Conservation (phyloP, 495 filamentous ascomycete genomes). For the Neohortaea acidophila region DNA sequence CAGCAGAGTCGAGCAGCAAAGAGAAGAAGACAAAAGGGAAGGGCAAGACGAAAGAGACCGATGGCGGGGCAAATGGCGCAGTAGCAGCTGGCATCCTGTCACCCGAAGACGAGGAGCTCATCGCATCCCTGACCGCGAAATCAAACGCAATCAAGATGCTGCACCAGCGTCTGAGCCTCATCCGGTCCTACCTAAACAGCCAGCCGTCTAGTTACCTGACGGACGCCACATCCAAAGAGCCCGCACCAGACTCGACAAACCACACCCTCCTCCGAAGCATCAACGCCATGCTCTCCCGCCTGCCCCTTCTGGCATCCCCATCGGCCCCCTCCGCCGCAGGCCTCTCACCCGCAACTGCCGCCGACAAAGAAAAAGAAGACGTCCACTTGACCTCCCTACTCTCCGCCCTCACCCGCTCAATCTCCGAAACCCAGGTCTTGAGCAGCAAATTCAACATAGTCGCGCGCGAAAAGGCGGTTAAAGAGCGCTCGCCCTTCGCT, state of each 20-base stretch:
- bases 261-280: slow-evolving; percentile 43
- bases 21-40: slow-evolving; percentile 28
- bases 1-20: slow-evolving; percentile 18
- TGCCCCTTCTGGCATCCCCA: slow-evolving; percentile 37
- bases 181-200: slow-evolving; percentile 63
- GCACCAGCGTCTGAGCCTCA: slow-evolving; percentile 64
- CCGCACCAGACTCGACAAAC: slow-evolving; percentile 20
- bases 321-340: slow-evolving; percentile 3
- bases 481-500: neutral
- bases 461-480: slow-evolving; percentile 31
- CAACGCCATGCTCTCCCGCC: slow-evolving; percentile 37
- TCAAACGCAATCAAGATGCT: slow-evolving; percentile 86
- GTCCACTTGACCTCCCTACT: slow-evolving; percentile 60
- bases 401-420: slow-evolving; percentile 48
- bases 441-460: slow-evolving; percentile 58
- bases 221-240: slow-evolving; percentile 21
- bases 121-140: slow-evolving; percentile 64
- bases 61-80: slow-evolving; percentile 13
- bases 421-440: slow-evolving; percentile 49
- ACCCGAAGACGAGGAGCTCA: slow-evolving; percentile 63
- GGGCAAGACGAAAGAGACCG: slow-evolving; percentile 28
- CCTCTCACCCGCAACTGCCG: slow-evolving; percentile 12
- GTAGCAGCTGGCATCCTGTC: slow-evolving; percentile 41
- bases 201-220: slow-evolving; percentile 49
- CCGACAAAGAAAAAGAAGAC: slow-evolving; percentile 30